Evolutionary conservation across 345 rosid genomes (phyloP), one percentile per base, ranked within the genome.

Genomic region (Salix caprea): DNA sequence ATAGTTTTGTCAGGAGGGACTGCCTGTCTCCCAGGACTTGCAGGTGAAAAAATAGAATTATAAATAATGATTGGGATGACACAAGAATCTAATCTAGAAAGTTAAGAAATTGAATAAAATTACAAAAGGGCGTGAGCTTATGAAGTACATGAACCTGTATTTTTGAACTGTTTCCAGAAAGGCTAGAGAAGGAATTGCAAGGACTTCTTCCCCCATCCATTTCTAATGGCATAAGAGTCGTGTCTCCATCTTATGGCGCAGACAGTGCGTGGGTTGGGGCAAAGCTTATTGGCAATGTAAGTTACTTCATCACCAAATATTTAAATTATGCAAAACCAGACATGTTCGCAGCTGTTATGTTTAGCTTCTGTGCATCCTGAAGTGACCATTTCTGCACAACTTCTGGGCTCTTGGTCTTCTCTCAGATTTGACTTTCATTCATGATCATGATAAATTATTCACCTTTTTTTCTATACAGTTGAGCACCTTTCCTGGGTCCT

Each of bases 261-360:
- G 90, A 95, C 79, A 82, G 92, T 40, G 89, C 94, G 34, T 95
- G 99, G 99, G 91, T 86, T 46, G 98, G 99, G 52, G 98, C 93
- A 34, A 95, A 95, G 85, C 88, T 87, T 56, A 81, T 93, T 62
- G 84, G 91, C 88, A 96, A 90, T 46, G 99, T 96, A 88, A 90
- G 94, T 72, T 50, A 23, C 81, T 67, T 52, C 1, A 67, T 71
- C 32, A 12, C 34, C 65, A 32, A 34, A 14, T 70, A 40, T 56
- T 28, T 73, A 34, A n/a, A 36, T 32, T 4, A 21, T 58, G 39
- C 46, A 14, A 73, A 52, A 40, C 18, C 76, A 11, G 24, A 44
- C 50, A 16, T 62, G 32, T n/a, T 46, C 6, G 4, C n/a, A 9
- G 21, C 11, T n/a, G 1, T 3, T 19, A 11, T 46, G 34, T 50